A percentile compares a stretch with the other conserved stretches of the same genome.
Conservation (phyloP, 345 rosid species). For the Microcos paniculata region DNA sequence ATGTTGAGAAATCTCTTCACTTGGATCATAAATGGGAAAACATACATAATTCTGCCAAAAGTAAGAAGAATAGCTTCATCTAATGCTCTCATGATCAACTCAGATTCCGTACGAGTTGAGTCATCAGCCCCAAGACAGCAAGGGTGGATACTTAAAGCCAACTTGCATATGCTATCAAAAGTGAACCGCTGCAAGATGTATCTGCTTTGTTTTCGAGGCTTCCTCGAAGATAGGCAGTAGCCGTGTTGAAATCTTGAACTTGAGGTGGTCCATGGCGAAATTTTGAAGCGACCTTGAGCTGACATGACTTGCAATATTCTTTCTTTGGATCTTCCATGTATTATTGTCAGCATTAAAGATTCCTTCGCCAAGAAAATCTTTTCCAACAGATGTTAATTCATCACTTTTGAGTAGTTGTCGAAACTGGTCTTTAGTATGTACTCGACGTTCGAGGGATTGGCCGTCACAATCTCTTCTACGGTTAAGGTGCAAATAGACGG, state of each 20-base stretch:
- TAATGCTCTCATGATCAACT: constrained; percentile 37
- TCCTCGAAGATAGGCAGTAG: constrained; percentile 12
- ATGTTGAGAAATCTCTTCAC: constrained; percentile 24
- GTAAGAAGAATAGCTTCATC: constrained; percentile 2
- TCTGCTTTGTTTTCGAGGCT: constrained; percentile 7
- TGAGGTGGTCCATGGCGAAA: constrained; percentile 41
- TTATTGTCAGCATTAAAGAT: constrained; percentile 65
- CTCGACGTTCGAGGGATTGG: constrained; percentile 52
- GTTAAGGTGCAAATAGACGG: constrained; percentile 36
- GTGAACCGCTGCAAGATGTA: constrained; percentile 40
- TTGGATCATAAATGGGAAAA: too few relatives aligned
- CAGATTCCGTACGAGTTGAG: constrained; percentile 16
- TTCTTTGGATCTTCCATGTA: constrained; percentile 55
- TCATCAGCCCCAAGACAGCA: constrained; percentile 38
- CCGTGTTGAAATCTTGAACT: constrained; percentile 10
- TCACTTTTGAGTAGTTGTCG: constrained; percentile 62
- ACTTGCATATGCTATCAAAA: constrained; percentile 42
- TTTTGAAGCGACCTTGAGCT: constrained; percentile 38
- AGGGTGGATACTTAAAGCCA: constrained; percentile 32
- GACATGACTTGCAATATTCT: constrained; percentile 59
- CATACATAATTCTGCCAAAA: too few relatives aligned
- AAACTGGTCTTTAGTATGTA: constrained; percentile 54
- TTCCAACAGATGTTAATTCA: constrained; percentile 41
- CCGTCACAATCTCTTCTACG: constrained; percentile 40
- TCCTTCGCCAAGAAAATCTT: constrained; percentile 59